These are phyloP conservation scores for Yarrowia hollandica DNA, from an alignment of 805 yeast genomes.

Conservation along the genomic window DNA sequence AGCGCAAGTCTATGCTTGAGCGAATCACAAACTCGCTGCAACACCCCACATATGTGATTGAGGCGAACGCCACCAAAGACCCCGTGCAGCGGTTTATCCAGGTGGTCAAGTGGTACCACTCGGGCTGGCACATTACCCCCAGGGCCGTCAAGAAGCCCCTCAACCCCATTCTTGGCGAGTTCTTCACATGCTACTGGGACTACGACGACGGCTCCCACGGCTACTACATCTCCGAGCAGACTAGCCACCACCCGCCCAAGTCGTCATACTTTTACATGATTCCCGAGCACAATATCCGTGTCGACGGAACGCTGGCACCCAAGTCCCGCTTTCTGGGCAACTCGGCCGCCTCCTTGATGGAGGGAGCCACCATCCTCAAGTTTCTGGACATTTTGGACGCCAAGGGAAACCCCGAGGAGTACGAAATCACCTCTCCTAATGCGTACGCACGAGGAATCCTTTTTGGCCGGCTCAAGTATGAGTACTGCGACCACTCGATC, in stretches of 20 bases:
- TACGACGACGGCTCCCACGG: conserved; percentile 68
- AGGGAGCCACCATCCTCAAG: conserved; percentile 74
- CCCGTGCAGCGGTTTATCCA: conserved; percentile 67
- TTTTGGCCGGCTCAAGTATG: conserved; percentile 86
- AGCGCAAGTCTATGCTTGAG: conserved; percentile 94
- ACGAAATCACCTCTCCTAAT: conserved; percentile 90
- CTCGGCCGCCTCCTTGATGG: conserved; percentile 97
- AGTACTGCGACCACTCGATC: conserved; percentile 88
- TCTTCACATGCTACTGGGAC: conserved; percentile 91
- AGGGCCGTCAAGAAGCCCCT: conserved; percentile 97
- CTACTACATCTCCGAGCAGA: conserved; percentile 87
- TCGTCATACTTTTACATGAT: conserved; percentile 86
- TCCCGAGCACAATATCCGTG: conserved; percentile 77
- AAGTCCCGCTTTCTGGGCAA: conserved; percentile 88
- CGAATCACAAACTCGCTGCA: conserved; percentile 86
- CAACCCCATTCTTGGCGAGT: conserved; percentile 92
- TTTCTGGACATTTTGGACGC: conserved; percentile 58
- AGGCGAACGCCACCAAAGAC: conserved; percentile 62
- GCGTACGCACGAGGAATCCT: conserved; percentile 91
- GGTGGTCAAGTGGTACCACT: conserved; percentile 84
- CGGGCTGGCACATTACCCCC: conserved; percentile 98
- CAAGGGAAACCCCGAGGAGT: conserved; percentile 58
- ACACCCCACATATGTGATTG: conserved; percentile 67
- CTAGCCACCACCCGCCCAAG: conserved; percentile 98
- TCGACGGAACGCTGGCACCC: conserved; percentile 87